These are phyloP conservation scores for Drechslerella stenobrocha DNA, from an alignment of 2,329 filamentous ascomycete genomes.

Conservation along the genomic window DNA sequence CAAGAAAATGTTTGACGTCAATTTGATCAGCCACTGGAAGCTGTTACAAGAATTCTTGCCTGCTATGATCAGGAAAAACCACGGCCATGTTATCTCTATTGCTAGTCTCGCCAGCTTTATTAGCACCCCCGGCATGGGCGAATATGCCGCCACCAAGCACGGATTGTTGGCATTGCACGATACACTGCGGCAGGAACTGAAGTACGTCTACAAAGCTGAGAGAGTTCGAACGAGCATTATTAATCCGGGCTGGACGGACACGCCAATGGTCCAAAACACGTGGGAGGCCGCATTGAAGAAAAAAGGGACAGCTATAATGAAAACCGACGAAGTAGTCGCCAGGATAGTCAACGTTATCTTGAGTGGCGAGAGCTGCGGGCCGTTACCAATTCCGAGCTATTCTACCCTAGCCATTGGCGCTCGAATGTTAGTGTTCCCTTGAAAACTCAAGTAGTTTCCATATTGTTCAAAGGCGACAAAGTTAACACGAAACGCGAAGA, in stretches of 20 bases:
- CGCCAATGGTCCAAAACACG: constrained; percentile 49
- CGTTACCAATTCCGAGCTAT: constrained; percentile 4
- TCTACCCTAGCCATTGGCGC: neutral
- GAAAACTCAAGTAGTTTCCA: neutral
- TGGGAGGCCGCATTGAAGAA: neutral
- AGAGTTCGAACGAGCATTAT: constrained; percentile 68
- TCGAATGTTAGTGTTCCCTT: neutral
- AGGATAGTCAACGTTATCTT: constrained; percentile 8
- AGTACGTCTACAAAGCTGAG: constrained; percentile 64
- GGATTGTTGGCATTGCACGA: constrained; percentile 70
- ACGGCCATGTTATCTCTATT: constrained; percentile 73
- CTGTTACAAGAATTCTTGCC: constrained; percentile 69
- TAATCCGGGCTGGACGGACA: constrained; percentile 67
- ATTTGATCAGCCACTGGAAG: constrained; percentile 69
- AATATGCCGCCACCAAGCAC: constrained; percentile 70
- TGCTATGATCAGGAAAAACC: constrained; percentile 64
- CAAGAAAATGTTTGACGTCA: constrained; percentile 64
- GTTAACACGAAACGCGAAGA: neutral
- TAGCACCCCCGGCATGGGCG: constrained; percentile 65
- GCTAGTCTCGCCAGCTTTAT: constrained; percentile 67
- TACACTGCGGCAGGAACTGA: constrained; percentile 64
- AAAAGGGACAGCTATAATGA: constrained; percentile 3
- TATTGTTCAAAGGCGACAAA: neutral
- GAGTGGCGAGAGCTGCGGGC: constrained; percentile 5
- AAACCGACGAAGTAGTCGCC: constrained; percentile 3